These are phyloP conservation scores for Coniella lustricola DNA, from an alignment of 2,329 filamentous ascomycete species.

Conservation along the genomic window DNA sequence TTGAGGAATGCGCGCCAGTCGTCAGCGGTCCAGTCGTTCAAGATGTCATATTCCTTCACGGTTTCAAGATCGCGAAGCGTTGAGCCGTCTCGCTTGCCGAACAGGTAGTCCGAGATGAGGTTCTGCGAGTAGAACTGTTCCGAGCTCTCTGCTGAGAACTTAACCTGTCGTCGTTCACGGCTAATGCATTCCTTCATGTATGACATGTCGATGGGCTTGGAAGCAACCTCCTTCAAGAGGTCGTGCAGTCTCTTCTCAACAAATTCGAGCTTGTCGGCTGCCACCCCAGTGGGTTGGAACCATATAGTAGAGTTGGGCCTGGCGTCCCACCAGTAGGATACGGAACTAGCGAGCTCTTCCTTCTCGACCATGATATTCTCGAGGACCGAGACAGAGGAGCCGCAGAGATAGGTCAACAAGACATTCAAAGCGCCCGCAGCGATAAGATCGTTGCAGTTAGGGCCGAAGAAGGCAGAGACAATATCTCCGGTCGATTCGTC, in stretches of 20 bases:
- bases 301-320: slow-evolving; percentile 78
- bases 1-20: slow-evolving; percentile 79
- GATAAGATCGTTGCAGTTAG: slow-evolving; percentile 65
- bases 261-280: slow-evolving; percentile 73
- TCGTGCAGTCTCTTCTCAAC: slow-evolving; percentile 83
- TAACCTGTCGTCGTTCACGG: slow-evolving; percentile 72
- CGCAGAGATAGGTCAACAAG: slow-evolving; percentile 78
- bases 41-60: slow-evolving; percentile 54
- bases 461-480: slow-evolving; percentile 78
- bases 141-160: slow-evolving; percentile 75
- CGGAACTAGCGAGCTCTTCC: slow-evolving; percentile 82
- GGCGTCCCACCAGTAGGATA: slow-evolving; percentile 71
- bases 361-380: slow-evolving; percentile 91
- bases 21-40: slow-evolving; percentile 74
- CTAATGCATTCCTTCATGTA: slow-evolving; percentile 86
- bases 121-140: slow-evolving; percentile 75
- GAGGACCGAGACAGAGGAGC: slow-evolving; percentile 84
- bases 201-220: slow-evolving; percentile 76
- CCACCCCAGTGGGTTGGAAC: slow-evolving; percentile 80
- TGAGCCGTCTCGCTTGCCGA: slow-evolving; percentile 77
- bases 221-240: slow-evolving; percentile 72
- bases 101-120: slow-evolving; percentile 88
- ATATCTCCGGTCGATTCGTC: slow-evolving; percentile 92
- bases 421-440: slow-evolving; percentile 69
- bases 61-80: slow-evolving; percentile 56